These are phyloP conservation scores for Neopestalotiopsis clavispora DNA, from an alignment of 2,329 filamentous ascomycete genomes.

Conservation along the genomic window DNA sequence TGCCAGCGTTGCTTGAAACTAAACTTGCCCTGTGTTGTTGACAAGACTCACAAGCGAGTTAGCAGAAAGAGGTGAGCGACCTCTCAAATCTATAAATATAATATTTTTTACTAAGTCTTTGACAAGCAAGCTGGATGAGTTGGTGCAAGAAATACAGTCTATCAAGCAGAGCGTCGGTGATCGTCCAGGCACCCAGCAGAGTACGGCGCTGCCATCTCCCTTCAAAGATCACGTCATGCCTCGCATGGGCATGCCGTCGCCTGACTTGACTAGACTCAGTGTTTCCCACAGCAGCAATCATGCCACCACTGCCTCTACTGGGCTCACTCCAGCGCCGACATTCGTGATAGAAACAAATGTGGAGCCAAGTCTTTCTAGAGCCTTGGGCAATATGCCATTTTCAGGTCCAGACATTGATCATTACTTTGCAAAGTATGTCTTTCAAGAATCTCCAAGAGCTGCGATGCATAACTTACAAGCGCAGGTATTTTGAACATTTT, in stretches of 20 bases:
- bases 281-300: slow-evolving; percentile 18
- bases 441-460: background rate
- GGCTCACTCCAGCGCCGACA: slow-evolving; percentile 35
- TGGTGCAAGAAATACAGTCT: slow-evolving; percentile 58
- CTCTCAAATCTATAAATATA: too few species aligned
- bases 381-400: slow-evolving; percentile 52
- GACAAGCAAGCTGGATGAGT: slow-evolving; percentile 57
- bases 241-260: slow-evolving; percentile 22
- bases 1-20: slow-evolving; percentile 38
- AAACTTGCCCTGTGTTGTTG: slow-evolving; percentile 33
- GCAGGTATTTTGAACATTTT: slow-evolving; percentile 56
- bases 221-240: slow-evolving; percentile 25
- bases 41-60: slow-evolving; percentile 37
- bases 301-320: slow-evolving; percentile 30
- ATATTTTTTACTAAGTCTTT: background rate
- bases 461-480: slow-evolving; percentile 10
- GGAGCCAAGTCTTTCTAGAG: slow-evolving; percentile 42
- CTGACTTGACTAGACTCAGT: slow-evolving; percentile 20
- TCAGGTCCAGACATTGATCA: slow-evolving; percentile 59
- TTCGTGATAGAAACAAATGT: slow-evolving; percentile 22
- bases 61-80: slow-evolving; percentile 35
- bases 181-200: background rate
- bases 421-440: slow-evolving; percentile 56
- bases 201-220: slow-evolving; percentile 5
- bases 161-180: slow-evolving; percentile 57